Evolutionary conservation across 129 eudicot species (phyloP), one percentile per base, ranked within the genome.

Genomic region (Arctium minus): DNA sequence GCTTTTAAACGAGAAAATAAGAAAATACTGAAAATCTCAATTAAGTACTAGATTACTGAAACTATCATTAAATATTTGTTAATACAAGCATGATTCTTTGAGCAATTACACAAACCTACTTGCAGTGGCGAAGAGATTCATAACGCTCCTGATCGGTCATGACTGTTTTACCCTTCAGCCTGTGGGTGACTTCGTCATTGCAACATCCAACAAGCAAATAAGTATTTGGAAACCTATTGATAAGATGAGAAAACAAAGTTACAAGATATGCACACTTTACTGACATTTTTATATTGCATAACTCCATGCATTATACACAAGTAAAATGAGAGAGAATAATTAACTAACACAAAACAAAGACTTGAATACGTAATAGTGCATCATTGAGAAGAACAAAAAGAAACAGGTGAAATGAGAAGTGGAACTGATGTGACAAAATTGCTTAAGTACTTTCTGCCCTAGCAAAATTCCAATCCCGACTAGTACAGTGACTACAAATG

Each of bases 51-150:
- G 70, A 81, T 60, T 74, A 60, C 77, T 2, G 10, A 15, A 15
- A 53, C 36, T 38, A 37, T 37, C 46, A 81, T 38, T 30, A 60
- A 10, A 44, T 3, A 32, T 9, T 9, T 40, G 32, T 50, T 62
- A 40, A 32, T 15, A 29, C 15, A 56, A 71, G 53, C 48, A 83
- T 17, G 76, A 72, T 29, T 73, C 29, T 50, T 33, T 82, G 31
- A 64, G 37, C 53, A 42, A 76, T 48, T 30, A 72, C 6, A 73
- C n/a, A 80, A 84, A 85, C 90, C 38, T 70, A 93, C 96, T 83
- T 93, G 96, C 97, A 93, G 73, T 93, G 97, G 65, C 97, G 96
- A 72, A 93, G 93, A 40, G 97, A 93, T 87, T 93, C 96, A 10
- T 89, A 91, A 3, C 96, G 94, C 84, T 93, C 97, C 40, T 73